Evolutionary conservation across 2,329 filamentous ascomycete genomes (phyloP).

Genomic region (Pestalotiopsis sp.): DNA sequence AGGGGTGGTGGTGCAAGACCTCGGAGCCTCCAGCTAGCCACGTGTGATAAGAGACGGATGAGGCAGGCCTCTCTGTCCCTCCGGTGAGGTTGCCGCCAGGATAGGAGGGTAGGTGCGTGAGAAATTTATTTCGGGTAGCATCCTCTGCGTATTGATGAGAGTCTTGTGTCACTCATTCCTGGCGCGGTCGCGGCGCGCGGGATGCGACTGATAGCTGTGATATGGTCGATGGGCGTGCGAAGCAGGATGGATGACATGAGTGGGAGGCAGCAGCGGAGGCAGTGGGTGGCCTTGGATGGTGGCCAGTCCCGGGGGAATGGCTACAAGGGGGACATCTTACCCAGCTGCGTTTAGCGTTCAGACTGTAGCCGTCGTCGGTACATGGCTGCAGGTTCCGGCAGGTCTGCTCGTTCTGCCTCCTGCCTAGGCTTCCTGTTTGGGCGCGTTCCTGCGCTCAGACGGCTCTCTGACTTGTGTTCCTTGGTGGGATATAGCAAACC

Average conservation of each 20-base stretch:
- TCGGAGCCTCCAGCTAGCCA: constrained; percentile 4
- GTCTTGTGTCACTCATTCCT: not conserved
- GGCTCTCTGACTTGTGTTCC: not conserved
- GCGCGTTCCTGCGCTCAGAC: not conserved
- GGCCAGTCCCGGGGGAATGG: not conserved
- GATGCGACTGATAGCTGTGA: not conserved
- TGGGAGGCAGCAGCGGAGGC: not conserved
- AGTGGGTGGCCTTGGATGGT: not conserved
- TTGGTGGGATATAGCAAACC: not conserved
- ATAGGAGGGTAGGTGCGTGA: not conserved
- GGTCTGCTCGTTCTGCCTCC: not conserved
- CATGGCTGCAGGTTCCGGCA: not conserved
- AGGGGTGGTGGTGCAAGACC: constrained; percentile 2
- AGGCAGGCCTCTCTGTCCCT: constrained; percentile 1
- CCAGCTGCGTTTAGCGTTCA: not conserved
- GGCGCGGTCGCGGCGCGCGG: not conserved
- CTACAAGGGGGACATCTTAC: not conserved
- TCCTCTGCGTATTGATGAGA: not conserved
- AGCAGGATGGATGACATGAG: not conserved
- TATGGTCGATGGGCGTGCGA: not conserved
- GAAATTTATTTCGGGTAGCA: not conserved
- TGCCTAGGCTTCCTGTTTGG: not conserved
- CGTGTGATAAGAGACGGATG: constrained; percentile 13
- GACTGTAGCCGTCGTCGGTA: not conserved
- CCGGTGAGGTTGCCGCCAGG: not conserved